Percentiles rank a stretch among this genome's conserved stretches.
phyloP scores from a whole-genome alignment of 495 filamentous ascomycete species.

The Penicillium pancosmium region DNA sequence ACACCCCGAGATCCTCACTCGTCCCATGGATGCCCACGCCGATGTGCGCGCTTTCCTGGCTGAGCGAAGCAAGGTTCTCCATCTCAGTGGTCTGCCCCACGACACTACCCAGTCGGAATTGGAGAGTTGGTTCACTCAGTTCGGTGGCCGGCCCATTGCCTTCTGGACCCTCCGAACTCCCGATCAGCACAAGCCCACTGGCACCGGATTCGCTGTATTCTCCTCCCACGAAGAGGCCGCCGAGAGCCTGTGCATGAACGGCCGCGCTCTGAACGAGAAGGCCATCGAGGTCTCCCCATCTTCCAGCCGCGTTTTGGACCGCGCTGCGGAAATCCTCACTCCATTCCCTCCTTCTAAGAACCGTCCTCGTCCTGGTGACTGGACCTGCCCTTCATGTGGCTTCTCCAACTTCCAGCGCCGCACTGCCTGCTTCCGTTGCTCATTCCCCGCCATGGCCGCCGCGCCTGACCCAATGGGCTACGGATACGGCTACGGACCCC shows the following conservation, averaged over 20 bases:
- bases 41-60: conserved; percentile 96
- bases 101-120: conserved; percentile 98
- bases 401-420: conserved; percentile 91
- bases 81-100: conserved; percentile 95
- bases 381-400: conserved; percentile 94
- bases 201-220: conserved; percentile 96
- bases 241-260: conserved; percentile 98
- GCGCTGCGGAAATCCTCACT: conserved; percentile 90
- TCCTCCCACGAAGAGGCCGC: conserved; percentile 99
- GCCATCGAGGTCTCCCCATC: conserved; percentile 97
- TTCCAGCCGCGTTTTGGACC: conserved; percentile 91
- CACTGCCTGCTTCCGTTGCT: conserved; percentile 98
- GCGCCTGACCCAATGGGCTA: conserved; percentile 76
- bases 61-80: conserved; percentile 95
- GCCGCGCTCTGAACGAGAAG: conserved; percentile 95
- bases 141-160: conserved; percentile 95
- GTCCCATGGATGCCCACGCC: conserved; percentile 94
- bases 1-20: conserved; percentile 88
- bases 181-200: conserved; percentile 98
- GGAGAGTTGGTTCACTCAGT: conserved; percentile 99
- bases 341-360: conserved; percentile 99
- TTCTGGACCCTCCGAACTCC: conserved; percentile 98
- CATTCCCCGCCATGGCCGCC: conserved; percentile 86
- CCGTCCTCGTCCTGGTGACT: conserved; percentile 92
- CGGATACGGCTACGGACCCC: conserved; percentile 74